These are phyloP conservation scores for Elsinoe arachidis DNA, from an alignment of 2,329 filamentous ascomycete genomes.

Conservation along the genomic window DNA sequence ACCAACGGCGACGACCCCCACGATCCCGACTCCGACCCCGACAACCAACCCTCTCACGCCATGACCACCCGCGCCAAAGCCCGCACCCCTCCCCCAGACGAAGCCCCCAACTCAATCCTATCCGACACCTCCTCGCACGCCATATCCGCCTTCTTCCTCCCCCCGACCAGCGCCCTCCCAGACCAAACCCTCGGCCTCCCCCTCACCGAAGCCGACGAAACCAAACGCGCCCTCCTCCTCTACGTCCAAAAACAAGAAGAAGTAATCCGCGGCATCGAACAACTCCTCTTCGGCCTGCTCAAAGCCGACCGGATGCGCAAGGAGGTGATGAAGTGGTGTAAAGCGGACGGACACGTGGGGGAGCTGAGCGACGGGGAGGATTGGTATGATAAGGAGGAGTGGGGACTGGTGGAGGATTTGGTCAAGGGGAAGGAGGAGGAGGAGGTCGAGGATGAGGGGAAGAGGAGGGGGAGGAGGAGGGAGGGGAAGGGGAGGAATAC, in stretches of 20 bases:
- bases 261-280: constrained; percentile 60
- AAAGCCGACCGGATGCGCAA: constrained; percentile 63
- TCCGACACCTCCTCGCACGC: constrained; percentile 42
- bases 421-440: constrained; percentile 81
- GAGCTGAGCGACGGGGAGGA: constrained; percentile 85
- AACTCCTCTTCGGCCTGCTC: constrained; percentile 61
- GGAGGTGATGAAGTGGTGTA: constrained; percentile 64
- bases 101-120: constrained; percentile 23
- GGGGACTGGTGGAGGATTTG: constrained; percentile 63
- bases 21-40: neutral
- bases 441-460: constrained; percentile 57
- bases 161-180: constrained; percentile 52
- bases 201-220: constrained; percentile 65
- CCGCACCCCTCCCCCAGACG: constrained; percentile 32
- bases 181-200: constrained; percentile 67
- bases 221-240: constrained; percentile 61
- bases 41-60: constrained; percentile 31
- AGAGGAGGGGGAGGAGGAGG: constrained; percentile 43
- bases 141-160: constrained; percentile 66
- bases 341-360: constrained; percentile 66
- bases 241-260: constrained; percentile 85
- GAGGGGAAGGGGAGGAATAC: constrained; percentile 21
- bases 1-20: constrained; percentile 12
- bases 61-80: constrained; percentile 50
- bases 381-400: constrained; percentile 78